A percentile compares a stretch with the other conserved stretches of the same genome.
Evolutionary conservation across 2,329 filamentous ascomycete genomes (phyloP).

Genomic region (Monilinia fructicola): DNA sequence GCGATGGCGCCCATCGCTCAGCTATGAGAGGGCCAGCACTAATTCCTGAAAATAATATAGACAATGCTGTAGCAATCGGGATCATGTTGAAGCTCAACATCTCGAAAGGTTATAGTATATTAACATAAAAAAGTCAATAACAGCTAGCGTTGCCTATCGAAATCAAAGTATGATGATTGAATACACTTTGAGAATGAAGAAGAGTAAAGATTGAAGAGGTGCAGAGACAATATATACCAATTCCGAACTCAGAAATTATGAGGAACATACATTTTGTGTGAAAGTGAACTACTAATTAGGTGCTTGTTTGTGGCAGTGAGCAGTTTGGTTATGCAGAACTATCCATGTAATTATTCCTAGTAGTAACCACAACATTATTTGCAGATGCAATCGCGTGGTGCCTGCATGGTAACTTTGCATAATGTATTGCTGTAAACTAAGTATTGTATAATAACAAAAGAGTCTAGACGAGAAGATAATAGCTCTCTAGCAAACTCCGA

Average conservation of each 20-base stretch:
- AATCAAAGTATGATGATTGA: neutral
- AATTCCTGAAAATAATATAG: slow-evolving; percentile 30
- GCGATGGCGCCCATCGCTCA: slow-evolving; percentile 29
- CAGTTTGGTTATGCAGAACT: neutral
- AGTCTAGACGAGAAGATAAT: neutral
- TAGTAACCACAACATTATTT: slow-evolving; percentile 4
- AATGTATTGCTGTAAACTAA: neutral
- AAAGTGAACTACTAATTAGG: neutral
- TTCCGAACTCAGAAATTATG: neutral
- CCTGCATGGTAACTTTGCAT: slow-evolving; percentile 5
- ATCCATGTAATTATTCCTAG: neutral
- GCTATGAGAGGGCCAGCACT: slow-evolving; percentile 27
- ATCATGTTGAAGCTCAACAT: slow-evolving; percentile 31
- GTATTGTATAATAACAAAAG: neutral
- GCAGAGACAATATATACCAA: slow-evolving; percentile 3
- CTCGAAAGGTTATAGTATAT: slow-evolving; percentile 1
- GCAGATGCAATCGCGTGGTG: slow-evolving; percentile 14
- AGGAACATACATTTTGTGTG: neutral
- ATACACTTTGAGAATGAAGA: neutral
- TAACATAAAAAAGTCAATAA: neutral
- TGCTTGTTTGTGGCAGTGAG: slow-evolving; percentile 2
- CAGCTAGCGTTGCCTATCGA: neutral
- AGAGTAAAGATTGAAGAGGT: neutral
- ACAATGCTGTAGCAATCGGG: slow-evolving; percentile 31
- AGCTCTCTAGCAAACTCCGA: neutral